Evolutionary conservation across 2,329 filamentous ascomycete species (phyloP).

Genomic region (Stachybotrys chlorohalonatus): DNA sequence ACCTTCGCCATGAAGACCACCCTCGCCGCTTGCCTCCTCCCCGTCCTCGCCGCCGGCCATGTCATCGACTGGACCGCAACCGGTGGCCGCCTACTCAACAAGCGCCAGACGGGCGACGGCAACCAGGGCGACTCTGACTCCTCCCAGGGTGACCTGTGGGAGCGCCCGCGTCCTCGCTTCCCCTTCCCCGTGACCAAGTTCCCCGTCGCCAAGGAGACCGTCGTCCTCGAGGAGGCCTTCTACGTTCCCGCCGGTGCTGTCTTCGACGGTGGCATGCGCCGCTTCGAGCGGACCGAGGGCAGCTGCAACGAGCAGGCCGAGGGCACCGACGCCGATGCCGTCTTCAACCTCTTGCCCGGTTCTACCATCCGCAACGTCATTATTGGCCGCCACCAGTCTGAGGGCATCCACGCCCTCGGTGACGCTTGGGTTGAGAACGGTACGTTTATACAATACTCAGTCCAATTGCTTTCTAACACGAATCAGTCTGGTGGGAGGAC

Average conservation of each 20-base stretch:
- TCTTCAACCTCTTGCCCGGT: constrained; percentile 26
- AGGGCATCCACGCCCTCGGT: constrained; percentile 20
- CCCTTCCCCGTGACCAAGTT: constrained; percentile 19
- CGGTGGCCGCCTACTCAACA: constrained; percentile 7
- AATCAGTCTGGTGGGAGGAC: constrained; percentile 19
- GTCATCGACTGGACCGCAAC: constrained; percentile 6
- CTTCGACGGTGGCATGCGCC: constrained; percentile 25
- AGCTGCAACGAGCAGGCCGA: constrained; percentile 35
- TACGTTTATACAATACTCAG: not conserved
- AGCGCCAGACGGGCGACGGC: constrained; percentile 15
- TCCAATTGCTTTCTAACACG: not conserved
- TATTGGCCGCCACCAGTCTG: constrained; percentile 25
- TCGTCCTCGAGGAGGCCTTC: constrained; percentile 16
- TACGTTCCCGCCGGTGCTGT: constrained; percentile 20
- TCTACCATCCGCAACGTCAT: constrained; percentile 28
- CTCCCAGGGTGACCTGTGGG: constrained; percentile 14
- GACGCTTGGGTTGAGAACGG: constrained; percentile 21
- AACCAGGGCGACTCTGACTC: constrained; percentile 10
- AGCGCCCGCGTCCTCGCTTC: constrained; percentile 18
- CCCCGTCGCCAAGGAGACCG: constrained; percentile 16
- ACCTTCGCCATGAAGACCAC: constrained; percentile 13
- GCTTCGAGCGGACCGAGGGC: constrained; percentile 27
- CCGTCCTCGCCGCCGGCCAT: constrained; percentile 7
- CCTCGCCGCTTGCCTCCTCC: constrained; percentile 10
- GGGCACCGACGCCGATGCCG: constrained; percentile 28